Evolutionary conservation across 805 yeast genomes (phyloP).

Genomic region (Cyberlindnera maclurae): DNA sequence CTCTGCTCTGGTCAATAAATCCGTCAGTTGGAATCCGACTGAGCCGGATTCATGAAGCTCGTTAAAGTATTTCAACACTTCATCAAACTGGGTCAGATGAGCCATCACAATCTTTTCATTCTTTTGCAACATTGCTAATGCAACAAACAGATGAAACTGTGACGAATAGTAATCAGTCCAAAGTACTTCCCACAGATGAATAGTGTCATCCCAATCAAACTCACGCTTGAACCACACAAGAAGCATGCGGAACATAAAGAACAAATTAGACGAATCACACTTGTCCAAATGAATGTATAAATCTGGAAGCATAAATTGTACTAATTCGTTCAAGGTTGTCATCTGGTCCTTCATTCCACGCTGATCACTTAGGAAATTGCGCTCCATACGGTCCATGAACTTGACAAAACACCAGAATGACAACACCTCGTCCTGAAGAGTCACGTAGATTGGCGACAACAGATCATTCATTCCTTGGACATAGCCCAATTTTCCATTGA

Average conservation of each 20-base stretch:
- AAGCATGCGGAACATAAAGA: slow-evolving; percentile 92
- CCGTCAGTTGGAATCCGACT: slow-evolving; percentile 38
- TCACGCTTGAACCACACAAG: slow-evolving; percentile 95
- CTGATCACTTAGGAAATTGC: slow-evolving; percentile 87
- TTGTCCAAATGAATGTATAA: slow-evolving; percentile 75
- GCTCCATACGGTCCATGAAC: slow-evolving; percentile 92
- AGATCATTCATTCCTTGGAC: slow-evolving; percentile 98
- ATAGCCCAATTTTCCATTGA: slow-evolving; percentile 80
- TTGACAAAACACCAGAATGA: slow-evolving; percentile 85
- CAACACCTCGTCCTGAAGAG: slow-evolving; percentile 60
- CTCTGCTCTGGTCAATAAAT: slow-evolving; percentile 78
- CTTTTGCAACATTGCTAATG: slow-evolving; percentile 83
- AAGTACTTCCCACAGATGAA: slow-evolving; percentile 84
- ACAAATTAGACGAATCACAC: slow-evolving; percentile 84
- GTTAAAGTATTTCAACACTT: slow-evolving; percentile 86
- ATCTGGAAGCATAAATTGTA: slow-evolving; percentile 86
- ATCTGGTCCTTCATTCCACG: slow-evolving; percentile 90
- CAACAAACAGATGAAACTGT: slow-evolving; percentile 83
- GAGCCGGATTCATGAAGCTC: slow-evolving; percentile 76
- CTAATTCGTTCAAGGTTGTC: slow-evolving; percentile 72
- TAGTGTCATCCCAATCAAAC: slow-evolving; percentile 68
- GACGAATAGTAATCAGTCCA: slow-evolving; percentile 85
- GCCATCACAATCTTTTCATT: slow-evolving; percentile 72
- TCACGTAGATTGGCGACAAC: slow-evolving; percentile 73
- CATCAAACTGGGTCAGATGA: slow-evolving; percentile 76